Evolutionary conservation across 257 asterid genomes (phyloP), one percentile per base, ranked within the genome.

Genomic region (Handroanthus guayacan): DNA sequence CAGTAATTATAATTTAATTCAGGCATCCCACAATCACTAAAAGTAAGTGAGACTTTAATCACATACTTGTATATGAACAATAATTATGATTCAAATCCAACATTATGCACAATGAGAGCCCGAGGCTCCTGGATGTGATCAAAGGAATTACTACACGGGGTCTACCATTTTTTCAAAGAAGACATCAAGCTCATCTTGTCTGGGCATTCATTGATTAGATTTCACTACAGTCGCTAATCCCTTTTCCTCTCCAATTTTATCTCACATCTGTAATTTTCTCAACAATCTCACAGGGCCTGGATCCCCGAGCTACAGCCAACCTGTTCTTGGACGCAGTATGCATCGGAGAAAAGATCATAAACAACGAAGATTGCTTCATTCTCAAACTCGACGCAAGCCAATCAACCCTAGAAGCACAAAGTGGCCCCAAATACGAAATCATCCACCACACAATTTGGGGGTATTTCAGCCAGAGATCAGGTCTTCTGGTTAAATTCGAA

Each of bases 371-470:
- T 17, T 94, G 98, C 75, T 90, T 94, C 88, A 92, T 92, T 39
- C 87, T 94, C 7, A 94, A 94, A 84, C 84, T 94, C 5, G 99
- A 92, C 81, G 81, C 98, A 2, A 87, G 86, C 84, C 99, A 94
- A 60, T 63, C 96, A 13, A 83, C 86, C 0, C 82, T 94, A 11
- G 98, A 92, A 75, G 93, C 87, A 2, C 99, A 94, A 48, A 85
- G 95, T 5, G 87, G 90, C 6, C 85, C 95, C 0, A 88, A 84
- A 39, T 88, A 82, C 38, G 99, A 94, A 38, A 90, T 92, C 64
- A 93, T 92, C 56, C 99, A 94, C 82, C 99, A 94, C 84, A 94
- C 99, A 0, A 60, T 94, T 0, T 94, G 99, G 99, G 99, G 99
- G 17, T 92, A 94, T 71, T 94, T 94, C 66, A 92, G 99, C 87